Conservation (phyloP, 768 basidiomycete genomes). For the Jaapia argillacea region DNA sequence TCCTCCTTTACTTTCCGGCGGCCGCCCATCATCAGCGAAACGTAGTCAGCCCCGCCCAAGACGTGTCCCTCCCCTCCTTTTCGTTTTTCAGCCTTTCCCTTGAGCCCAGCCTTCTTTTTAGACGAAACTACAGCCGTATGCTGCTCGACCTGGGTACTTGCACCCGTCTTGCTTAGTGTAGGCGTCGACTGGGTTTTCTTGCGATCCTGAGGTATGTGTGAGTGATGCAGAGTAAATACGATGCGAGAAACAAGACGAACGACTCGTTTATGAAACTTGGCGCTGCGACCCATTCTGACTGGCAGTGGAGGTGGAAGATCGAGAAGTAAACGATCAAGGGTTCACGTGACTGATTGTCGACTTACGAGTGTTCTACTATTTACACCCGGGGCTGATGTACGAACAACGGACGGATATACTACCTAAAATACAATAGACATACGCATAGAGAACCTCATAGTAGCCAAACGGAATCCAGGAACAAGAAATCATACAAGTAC, state of each 20-base stretch:
- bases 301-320: too few species aligned
- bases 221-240: not conserved
- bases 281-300: slow-evolving; percentile 50
- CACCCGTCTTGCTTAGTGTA: slow-evolving; percentile 4
- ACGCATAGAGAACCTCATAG: too few species aligned
- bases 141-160: slow-evolving; percentile 10
- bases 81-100: slow-evolving; percentile 27
- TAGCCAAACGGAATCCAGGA: too few species aligned
- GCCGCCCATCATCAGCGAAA: slow-evolving; percentile 62
- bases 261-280: slow-evolving; percentile 53
- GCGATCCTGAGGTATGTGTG: not conserved
- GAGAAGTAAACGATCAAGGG: too few species aligned
- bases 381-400: too few species aligned
- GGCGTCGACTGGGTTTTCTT: slow-evolving; percentile 17
- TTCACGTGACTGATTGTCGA: too few species aligned
- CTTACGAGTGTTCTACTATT: too few species aligned
- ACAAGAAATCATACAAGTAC: too few species aligned
- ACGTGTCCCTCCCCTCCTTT: slow-evolving; percentile 29
- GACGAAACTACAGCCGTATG: slow-evolving; percentile 13
- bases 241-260: slow-evolving; percentile 21
- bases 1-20: slow-evolving; percentile 57
- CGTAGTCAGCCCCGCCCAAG: slow-evolving; percentile 70
- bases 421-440: too few species aligned
- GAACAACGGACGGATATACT: too few species aligned
- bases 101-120: slow-evolving; percentile 41